Base-by-base conservation (phyloP, 106 monocot genomes). In the Acorus gramineus region DNA sequence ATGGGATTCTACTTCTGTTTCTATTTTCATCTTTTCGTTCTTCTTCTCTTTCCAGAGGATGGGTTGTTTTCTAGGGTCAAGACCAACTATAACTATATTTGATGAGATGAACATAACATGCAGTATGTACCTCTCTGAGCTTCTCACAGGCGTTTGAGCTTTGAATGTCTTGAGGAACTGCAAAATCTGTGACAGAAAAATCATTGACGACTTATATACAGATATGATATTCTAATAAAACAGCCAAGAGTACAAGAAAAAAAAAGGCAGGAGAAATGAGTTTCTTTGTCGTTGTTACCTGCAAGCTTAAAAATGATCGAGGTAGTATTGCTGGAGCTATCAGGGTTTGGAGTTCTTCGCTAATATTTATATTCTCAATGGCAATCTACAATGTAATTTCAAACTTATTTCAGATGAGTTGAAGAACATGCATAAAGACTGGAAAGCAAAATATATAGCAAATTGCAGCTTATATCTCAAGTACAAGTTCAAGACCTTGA, bases 291-390 rank as follows among this genome's bases (percentile, higher is more conserved):
- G 14, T 44, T 42, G 28, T 28, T 66, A 67, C 74, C 74, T 74
- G 53, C 50, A 74, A 54, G 46, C 14, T 74, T 47, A 74, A 67
- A 55, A 60, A 74, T 6, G 74, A 66, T 46, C 74, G 74, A 67
- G 74, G 74, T 42, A 74, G 11, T 46, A 74, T 47, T 44, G 74
- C 74, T 53, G 74, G 74, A 47, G 74, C 74, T 52, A 74, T 52
- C 48, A 74, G 3, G n/a, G 74, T 67, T 54, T 74, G 74, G 9
- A 74, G 45, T 13, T 74, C 74, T 67, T 74, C 74, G 56, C 61
- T 67, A 47, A 74, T 74, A 14, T 67, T 66, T 66, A 74, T 74
- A 55, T 74, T 74, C 54, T 67, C 60, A 10, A 74, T 10, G 44
- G 74, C 56, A 9, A 60, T 67, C 74, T 74, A 52, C 5, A 65